Conservation (phyloP, 2,329 filamentous ascomycete genomes). For the Ceratocystis albifundus region DNA sequence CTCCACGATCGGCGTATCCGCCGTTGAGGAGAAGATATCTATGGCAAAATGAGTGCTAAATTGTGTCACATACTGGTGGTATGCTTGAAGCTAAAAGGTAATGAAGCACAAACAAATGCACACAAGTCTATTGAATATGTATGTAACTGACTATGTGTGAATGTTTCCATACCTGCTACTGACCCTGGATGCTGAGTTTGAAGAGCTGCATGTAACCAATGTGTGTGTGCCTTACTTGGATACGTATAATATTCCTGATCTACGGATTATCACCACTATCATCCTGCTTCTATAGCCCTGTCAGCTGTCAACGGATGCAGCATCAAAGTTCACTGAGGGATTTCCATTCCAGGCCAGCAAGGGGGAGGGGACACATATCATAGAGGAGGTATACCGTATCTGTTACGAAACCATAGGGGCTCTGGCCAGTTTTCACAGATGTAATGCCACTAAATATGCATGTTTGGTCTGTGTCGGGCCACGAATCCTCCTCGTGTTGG, state of each 20-base stretch:
- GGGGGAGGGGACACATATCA: background rate
- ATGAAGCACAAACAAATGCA: background rate
- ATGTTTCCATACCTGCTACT: background rate
- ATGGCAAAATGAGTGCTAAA: background rate
- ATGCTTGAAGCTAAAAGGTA: background rate
- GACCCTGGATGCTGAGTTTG: background rate
- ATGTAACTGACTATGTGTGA: background rate
- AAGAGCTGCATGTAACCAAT: background rate
- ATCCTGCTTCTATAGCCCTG: background rate
- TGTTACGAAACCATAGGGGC: background rate
- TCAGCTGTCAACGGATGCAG: conserved; percentile 1
- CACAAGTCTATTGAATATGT: background rate
- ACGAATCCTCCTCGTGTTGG: background rate
- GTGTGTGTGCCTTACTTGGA: background rate
- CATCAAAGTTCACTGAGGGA: background rate
- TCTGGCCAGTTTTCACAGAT: background rate
- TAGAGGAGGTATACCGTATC: background rate
- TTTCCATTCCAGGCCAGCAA: background rate
- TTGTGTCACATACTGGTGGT: background rate
- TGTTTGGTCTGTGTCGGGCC: background rate
- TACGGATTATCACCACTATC: too few species aligned
- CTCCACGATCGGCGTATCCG: background rate
- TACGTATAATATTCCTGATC: too few species aligned
- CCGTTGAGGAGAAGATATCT: background rate
- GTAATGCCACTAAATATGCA: background rate